Evolutionary conservation across 2,329 filamentous ascomycete genomes (phyloP).

Genomic region (Endocalyx cinctus): DNA sequence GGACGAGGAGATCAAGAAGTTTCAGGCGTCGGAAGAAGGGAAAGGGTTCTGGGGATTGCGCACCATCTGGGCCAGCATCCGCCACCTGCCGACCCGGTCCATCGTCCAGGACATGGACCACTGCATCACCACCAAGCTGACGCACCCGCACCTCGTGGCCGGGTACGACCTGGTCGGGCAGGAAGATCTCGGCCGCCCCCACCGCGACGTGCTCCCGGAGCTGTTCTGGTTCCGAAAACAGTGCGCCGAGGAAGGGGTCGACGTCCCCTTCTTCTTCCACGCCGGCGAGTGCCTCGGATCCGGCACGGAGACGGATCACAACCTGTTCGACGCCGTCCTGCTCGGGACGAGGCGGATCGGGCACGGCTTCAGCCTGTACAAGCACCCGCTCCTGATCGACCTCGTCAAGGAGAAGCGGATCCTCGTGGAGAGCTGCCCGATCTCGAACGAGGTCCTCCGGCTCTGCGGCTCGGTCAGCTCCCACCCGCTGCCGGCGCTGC

Average conservation of each 20-base stretch:
- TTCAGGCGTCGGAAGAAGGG: constrained; percentile 67
- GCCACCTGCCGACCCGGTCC: constrained; percentile 56
- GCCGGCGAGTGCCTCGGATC: constrained; percentile 84
- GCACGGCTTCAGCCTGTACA: constrained; percentile 83
- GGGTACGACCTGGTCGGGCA: constrained; percentile 90
- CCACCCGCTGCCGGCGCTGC: constrained; percentile 77
- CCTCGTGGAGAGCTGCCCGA: constrained; percentile 83
- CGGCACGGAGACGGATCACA: constrained; percentile 69
- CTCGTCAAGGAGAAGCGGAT: constrained; percentile 87
- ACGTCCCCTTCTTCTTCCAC: constrained; percentile 94
- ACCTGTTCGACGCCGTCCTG: constrained; percentile 83
- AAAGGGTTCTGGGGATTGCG: constrained; percentile 78
- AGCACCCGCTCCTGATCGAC: constrained; percentile 84
- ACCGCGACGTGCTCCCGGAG: constrained; percentile 74
- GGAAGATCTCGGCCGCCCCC: constrained; percentile 73
- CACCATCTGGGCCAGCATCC: constrained; percentile 78
- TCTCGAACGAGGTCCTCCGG: constrained; percentile 82
- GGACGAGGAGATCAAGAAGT: constrained; percentile 71
- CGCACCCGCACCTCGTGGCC: constrained; percentile 73
- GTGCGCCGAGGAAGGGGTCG: constrained; percentile 70
- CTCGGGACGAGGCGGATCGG: constrained; percentile 86
- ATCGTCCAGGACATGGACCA: constrained; percentile 81
- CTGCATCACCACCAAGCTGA: constrained; percentile 77
- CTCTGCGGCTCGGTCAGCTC: constrained; percentile 71
- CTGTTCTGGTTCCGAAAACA: constrained; percentile 92